phyloP scores from a whole-genome alignment of 306 rosid genomes.

The Lablab purpureus region DNA sequence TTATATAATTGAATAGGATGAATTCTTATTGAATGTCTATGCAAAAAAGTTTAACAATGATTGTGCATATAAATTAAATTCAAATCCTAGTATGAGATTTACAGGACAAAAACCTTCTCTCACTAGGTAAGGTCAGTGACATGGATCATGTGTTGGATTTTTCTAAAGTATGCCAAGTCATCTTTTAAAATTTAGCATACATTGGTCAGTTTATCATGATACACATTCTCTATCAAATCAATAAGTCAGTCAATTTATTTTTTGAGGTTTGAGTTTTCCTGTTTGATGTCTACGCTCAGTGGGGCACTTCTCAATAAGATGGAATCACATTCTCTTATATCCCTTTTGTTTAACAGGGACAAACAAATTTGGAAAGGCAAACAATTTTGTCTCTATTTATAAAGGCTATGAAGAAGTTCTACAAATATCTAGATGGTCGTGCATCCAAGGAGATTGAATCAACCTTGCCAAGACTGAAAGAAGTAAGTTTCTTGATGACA shows the following conservation, averaged over 20 bases:
- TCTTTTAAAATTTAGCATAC: conserved; percentile 6
- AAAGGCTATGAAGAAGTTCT: conserved; percentile 81
- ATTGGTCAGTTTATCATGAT: conserved; percentile 15
- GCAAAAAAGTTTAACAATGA: neutral
- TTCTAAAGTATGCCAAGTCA: conserved; percentile 9
- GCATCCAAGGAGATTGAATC: conserved; percentile 78
- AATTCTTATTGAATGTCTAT: neutral
- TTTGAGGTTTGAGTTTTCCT: conserved; percentile 34
- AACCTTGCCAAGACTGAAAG: conserved; percentile 78
- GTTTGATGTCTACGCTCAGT: conserved; percentile 10
- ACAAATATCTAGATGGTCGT: conserved; percentile 64
- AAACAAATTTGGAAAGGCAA: conserved; percentile 74
- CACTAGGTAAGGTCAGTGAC: neutral
- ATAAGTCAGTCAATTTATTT: neutral
- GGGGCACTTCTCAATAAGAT: conserved; percentile 5
- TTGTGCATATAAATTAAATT: neutral
- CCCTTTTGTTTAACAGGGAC: conserved; percentile 59
- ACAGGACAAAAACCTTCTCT: neutral
- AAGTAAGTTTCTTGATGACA: conserved; percentile 59
- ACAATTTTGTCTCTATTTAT: conserved; percentile 85
- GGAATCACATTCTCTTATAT: conserved; percentile 36
- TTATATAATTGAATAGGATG: neutral
- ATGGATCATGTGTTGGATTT: neutral
- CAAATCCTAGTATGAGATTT: conserved; percentile 1
- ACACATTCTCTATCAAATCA: conserved; percentile 19